Percentiles rank a stretch among this genome's conserved stretches.
phyloP scores from a whole-genome alignment of 1,284 basidiomycete genomes.

The Coriolopsis trogii region DNA sequence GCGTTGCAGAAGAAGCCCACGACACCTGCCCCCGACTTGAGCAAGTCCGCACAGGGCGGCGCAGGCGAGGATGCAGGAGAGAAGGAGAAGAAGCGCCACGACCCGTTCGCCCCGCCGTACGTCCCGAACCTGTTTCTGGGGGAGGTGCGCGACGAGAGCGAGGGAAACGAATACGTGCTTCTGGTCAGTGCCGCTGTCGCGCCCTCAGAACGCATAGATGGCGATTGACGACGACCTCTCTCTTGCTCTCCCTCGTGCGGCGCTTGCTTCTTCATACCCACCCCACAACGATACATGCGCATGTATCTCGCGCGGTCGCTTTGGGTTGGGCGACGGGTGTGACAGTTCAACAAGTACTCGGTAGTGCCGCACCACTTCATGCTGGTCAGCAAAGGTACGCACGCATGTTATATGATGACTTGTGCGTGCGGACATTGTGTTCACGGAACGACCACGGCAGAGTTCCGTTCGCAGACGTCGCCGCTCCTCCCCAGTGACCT shows the following conservation, averaged over 20 bases:
- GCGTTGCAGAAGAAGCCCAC: slow-evolving; percentile 76
- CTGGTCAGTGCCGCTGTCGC: slow-evolving; percentile 56
- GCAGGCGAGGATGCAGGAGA: too few species aligned
- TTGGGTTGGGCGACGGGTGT: neutral
- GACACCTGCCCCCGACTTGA: slow-evolving; percentile 50
- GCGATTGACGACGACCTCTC: neutral
- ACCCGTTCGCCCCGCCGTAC: slow-evolving; percentile 86
- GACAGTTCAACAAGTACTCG: slow-evolving; percentile 84
- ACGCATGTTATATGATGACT: neutral
- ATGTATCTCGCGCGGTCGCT: too few species aligned
- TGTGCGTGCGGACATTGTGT: slow-evolving; percentile 1
- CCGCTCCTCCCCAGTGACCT: slow-evolving; percentile 81
- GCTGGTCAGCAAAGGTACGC: slow-evolving; percentile 74
- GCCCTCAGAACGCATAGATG: neutral
- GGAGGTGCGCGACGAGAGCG: slow-evolving; percentile 65
- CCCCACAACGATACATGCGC: too few species aligned
- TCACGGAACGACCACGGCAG: slow-evolving; percentile 39
- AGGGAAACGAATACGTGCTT: slow-evolving; percentile 68
- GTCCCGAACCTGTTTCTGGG: slow-evolving; percentile 73
- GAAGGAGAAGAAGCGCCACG: slow-evolving; percentile 40
- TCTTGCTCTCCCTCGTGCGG: too few species aligned
- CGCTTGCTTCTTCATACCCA: too few species aligned
- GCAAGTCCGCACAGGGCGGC: slow-evolving; percentile 31
- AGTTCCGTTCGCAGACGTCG: slow-evolving; percentile 73
- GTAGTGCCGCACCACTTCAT: slow-evolving; percentile 83